Evolutionary conservation across 192 early-diverging fungal species (phyloP), one percentile per base, ranked within the genome.

Genomic region (Coemansia sp.): DNA sequence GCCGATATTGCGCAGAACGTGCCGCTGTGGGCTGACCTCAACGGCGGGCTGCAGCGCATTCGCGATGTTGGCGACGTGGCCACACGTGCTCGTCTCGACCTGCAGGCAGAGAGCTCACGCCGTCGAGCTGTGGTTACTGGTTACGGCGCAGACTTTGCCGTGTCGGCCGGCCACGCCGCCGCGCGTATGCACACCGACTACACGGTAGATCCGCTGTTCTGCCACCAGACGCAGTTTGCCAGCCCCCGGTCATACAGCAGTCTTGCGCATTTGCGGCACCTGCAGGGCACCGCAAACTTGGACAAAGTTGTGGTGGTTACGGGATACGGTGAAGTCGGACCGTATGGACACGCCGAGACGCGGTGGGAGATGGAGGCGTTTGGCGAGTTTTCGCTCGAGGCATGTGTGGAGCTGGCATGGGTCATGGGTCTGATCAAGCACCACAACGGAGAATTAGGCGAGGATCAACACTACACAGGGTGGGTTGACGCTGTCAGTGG

Each of bases 291-390:
- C 83, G 79, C 91, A 5, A 93, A 98, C 71, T 76, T 96, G 63
- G 95, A 98, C 50, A 88, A 93, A 76, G 90, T 93, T 5, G 87
- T 95, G 43, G 95, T 98, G 10, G 84, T 95, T 24, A 91, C 93
- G 39, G 95, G 95, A 32, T 98, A 93, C 67, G 90, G 90, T 76
- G 95, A 98, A 72, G 89, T 98, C 21, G 92, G 93, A 4, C 95
- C 95, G 5, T 94, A 87, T 79, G 95, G 95, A 72, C 88, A 90
- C 57, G 85, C 90, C 14, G 87, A 93, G 66, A 98, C 94, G 47
- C 91, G 95, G 53, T 98, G 95, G 95, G 95, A 98, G 73, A 94
- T 98, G 90, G 95, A 98, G 74, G 86, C 93, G 41, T 76, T 84
- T 49, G 95, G 95, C 67, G 72, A 73, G 68, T 67, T 74, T 29